Evolutionary conservation across 768 basidiomycete genomes (phyloP).

Genomic region (Coprinopsis marcescibilis): DNA sequence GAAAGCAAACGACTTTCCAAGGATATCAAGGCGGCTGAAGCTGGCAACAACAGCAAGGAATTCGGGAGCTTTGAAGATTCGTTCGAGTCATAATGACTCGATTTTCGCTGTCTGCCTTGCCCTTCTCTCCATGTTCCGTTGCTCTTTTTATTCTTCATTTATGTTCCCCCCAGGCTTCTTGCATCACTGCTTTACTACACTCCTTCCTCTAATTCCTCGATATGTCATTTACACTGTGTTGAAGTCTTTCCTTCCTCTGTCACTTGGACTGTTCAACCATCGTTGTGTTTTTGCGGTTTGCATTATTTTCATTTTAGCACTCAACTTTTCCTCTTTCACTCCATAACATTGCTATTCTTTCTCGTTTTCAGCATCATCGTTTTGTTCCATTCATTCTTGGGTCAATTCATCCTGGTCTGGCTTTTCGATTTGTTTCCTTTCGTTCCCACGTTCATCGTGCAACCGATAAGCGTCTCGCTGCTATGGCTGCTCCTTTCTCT

Average conservation of each 20-base stretch:
- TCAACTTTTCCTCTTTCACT: too few species aligned
- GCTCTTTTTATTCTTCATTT: conserved; percentile 2
- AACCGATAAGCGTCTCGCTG: too few species aligned
- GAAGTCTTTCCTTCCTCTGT: background rate
- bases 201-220: background rate
- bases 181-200: background rate
- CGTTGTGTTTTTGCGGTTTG: too few species aligned
- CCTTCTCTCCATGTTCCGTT: background rate
- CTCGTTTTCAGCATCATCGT: too few species aligned
- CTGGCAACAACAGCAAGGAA: conserved; percentile 7
- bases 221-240: conserved; percentile 4
- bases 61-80: conserved; percentile 13
- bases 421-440: too few species aligned
- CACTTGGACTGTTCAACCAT: conserved; percentile 7
- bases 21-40: conserved; percentile 11
- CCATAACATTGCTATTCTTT: too few species aligned
- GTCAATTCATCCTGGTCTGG: too few species aligned
- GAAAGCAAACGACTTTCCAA: conserved; percentile 12
- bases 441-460: too few species aligned
- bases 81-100: conserved; percentile 11
- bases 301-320: too few species aligned
- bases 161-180: conserved; percentile 11
- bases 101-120: background rate
- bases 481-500: too few species aligned
- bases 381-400: too few species aligned